Base-by-base conservation (phyloP, 352 stramenopile species). In the Phytopythium litorale region DNA sequence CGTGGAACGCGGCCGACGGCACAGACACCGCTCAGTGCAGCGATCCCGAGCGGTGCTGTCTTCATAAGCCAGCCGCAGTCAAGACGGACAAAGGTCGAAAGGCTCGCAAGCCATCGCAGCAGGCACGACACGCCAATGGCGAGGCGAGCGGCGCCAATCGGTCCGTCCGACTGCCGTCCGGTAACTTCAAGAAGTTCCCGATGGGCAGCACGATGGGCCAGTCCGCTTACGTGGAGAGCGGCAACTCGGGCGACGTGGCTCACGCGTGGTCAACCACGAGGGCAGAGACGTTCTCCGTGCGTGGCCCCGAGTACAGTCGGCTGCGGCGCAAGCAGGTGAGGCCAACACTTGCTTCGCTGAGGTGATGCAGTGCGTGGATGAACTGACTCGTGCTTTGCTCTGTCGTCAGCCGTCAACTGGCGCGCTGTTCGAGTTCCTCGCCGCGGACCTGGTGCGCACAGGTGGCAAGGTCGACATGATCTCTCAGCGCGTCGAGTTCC, bases 261-360 rank as follows among this genome's bases (percentile, higher is more conserved):
- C 82, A 91, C 54, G 73, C 74, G 6, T 89, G 76, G 69, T 67
- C 79, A 3, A 72, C 69, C 2, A 75, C 79, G 3, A 66, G 62
- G 21, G 83, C 77, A 4, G 77, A 91, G 54, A 86, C 78, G 1
- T 94, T 94, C 49, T 69, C 71, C 23, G 72, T 94, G 40, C 84
- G 85, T 3, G 88, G 83, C 54, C 63, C 77, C 7, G 81, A 94
- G 23, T 94, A 94, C 77, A 94, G 92, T 63, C 89, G 87, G 43
- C 80, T 75, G 7, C 81, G 78, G n/a, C 79, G 84, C 66, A 94
- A 94, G 73, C 73, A 94, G 72, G 76, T 87, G 52, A 25, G 63
- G 33, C 12, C 9, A 7, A 7, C 19, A 38, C n/a, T 32, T 48
- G 6, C 25, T 46, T 56, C 46, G 18, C 18, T 25, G 25, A 56